phyloP scores from a whole-genome alignment of 345 rosid genomes.

The Salix dunnii region DNA sequence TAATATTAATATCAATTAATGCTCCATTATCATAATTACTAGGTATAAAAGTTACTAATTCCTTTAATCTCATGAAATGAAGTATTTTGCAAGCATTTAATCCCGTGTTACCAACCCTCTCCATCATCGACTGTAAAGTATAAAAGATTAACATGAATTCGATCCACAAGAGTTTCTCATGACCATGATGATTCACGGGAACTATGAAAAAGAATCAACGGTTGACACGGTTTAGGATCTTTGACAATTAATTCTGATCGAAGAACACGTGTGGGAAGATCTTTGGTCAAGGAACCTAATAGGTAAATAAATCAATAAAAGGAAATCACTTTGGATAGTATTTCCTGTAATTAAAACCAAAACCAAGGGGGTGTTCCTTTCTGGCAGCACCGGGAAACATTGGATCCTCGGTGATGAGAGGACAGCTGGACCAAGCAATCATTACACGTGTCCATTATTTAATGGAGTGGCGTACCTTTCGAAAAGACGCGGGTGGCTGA shows the following conservation, averaged over 20 bases:
- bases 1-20: no score
- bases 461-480: conserved; percentile 18
- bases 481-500: conserved; percentile 8
- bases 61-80: no score
- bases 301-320: not conserved
- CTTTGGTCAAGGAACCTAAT: not conserved
- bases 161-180: not conserved
- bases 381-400: not conserved
- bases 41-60: no score
- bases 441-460: conserved; percentile 5
- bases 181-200: not conserved
- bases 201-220: not conserved
- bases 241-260: not conserved
- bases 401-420: not conserved
- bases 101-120: no score
- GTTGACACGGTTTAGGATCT: not conserved
- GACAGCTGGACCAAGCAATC: conserved; percentile 24
- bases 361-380: not conserved
- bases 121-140: no score
- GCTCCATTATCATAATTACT: no score
- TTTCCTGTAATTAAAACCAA: conserved; percentile 2
- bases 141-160: not conserved
- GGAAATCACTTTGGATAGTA: not conserved
- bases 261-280: not conserved
- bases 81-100: no score